These are phyloP conservation scores for Ogataea ramenticola DNA, from an alignment of 805 yeast species.

Conservation along the genomic window DNA sequence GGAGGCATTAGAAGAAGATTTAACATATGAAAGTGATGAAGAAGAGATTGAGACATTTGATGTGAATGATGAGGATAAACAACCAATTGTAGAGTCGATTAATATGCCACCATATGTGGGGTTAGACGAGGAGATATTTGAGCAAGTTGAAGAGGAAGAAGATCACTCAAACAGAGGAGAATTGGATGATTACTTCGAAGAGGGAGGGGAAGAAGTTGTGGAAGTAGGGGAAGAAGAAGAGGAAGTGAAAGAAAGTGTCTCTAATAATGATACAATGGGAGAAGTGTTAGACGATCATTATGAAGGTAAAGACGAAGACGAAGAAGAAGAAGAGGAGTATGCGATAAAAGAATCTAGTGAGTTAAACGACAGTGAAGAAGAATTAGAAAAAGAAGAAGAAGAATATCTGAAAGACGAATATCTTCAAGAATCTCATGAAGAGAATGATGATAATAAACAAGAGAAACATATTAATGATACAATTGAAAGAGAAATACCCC, in stretches of 20 bases:
- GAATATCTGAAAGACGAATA: slow-evolving; percentile 1
- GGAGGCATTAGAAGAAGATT: slow-evolving; percentile 3
- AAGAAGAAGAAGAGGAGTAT: slow-evolving; percentile 3
- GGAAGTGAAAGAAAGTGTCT: background rate
- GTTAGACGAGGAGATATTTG: background rate
- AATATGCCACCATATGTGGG: too few relatives aligned
- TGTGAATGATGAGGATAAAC: background rate
- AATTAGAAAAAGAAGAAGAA: slow-evolving; percentile 1
- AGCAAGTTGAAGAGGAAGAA: background rate
- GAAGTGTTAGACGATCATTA: background rate
- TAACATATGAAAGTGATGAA: background rate
- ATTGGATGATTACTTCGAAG: too few relatives aligned
- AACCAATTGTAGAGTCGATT: background rate
- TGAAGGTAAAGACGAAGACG: slow-evolving; percentile 2
- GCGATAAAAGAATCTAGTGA: background rate
- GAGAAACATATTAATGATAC: background rate
- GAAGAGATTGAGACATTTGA: slow-evolving; percentile 2
- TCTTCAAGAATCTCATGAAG: background rate
- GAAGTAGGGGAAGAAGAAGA: slow-evolving; percentile 3
- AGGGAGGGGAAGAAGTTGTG: slow-evolving; percentile 3
- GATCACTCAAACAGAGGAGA: too few relatives aligned
- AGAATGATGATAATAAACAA: background rate
- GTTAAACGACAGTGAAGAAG: slow-evolving; percentile 1
- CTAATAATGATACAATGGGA: background rate
- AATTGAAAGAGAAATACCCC: background rate